Evolutionary conservation across 164 flowering plant species (phyloP).

Genomic region (Chimonanthus praecox): DNA sequence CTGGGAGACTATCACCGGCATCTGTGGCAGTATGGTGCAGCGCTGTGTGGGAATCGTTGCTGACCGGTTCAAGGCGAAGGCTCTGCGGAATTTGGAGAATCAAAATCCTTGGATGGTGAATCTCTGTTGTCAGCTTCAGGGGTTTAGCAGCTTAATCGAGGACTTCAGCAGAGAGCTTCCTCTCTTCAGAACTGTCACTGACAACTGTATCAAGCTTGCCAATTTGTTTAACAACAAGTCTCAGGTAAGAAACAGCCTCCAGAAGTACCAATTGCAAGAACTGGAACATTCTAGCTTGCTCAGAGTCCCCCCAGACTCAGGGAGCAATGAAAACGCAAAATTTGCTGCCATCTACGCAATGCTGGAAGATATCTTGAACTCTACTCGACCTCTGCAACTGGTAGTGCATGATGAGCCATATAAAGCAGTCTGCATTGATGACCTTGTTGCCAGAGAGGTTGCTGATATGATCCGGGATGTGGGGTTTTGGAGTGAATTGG

Average conservation of each 20-base stretch:
- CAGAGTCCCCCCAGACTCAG: constrained; percentile 32
- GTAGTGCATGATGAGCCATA: constrained; percentile 59
- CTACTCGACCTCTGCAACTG: constrained; percentile 55
- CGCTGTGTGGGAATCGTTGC: constrained; percentile 85
- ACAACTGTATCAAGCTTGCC: constrained; percentile 63
- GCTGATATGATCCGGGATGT: constrained; percentile 61
- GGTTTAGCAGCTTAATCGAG: constrained; percentile 61
- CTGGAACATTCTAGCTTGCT: constrained; percentile 48
- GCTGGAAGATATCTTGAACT: constrained; percentile 61
- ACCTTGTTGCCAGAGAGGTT: constrained; percentile 56
- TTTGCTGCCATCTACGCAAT: constrained; percentile 37
- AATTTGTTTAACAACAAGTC: constrained; percentile 53
- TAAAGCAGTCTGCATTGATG: constrained; percentile 61
- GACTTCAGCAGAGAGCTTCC: constrained; percentile 70
- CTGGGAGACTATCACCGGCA: constrained; percentile 60
- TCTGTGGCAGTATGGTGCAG: constrained; percentile 51
- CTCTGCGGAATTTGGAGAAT: constrained; percentile 71
- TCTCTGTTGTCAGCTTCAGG: constrained; percentile 77
- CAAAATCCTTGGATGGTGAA: constrained; percentile 93
- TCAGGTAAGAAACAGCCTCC: constrained; percentile 50
- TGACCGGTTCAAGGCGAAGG: constrained; percentile 69
- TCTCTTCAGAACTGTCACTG: constrained; percentile 45
- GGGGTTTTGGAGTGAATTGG: constrained; percentile 80
- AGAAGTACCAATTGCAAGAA: constrained; percentile 71
- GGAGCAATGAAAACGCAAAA: constrained; percentile 14